A percentile compares a stretch with the other conserved stretches of the same genome.
Conservation (phyloP, 73 alveolate species). For the Stentor roeselii region DNA sequence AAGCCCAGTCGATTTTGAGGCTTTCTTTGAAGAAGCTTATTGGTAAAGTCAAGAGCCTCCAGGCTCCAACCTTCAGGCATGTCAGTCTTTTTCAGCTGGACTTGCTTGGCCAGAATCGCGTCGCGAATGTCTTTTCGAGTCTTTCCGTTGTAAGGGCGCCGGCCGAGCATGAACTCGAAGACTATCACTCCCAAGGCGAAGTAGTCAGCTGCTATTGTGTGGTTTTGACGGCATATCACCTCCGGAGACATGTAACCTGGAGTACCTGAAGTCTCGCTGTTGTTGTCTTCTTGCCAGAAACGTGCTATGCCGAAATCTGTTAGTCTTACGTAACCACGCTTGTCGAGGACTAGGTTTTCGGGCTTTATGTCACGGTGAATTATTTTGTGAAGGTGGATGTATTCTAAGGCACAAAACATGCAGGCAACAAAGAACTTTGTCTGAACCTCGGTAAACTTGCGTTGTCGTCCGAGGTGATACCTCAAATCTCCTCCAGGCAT, state of each 20-base stretch:
- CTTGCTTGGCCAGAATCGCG: slow-evolving; percentile 84
- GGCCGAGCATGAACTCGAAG: slow-evolving; percentile 76
- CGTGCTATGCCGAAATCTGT: slow-evolving; percentile 95
- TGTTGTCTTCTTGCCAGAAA: slow-evolving; percentile 85
- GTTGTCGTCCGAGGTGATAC: slow-evolving; percentile 68
- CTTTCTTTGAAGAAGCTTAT: slow-evolving; percentile 67
- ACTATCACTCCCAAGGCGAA: slow-evolving; percentile 90
- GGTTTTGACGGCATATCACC: slow-evolving; percentile 81
- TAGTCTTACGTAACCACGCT: slow-evolving; percentile 65
- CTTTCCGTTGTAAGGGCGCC: slow-evolving; percentile 93
- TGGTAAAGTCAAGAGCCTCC: slow-evolving; percentile 93
- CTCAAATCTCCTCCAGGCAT: slow-evolving; percentile 86
- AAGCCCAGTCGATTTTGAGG: slow-evolving; percentile 83
- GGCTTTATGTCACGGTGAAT: slow-evolving; percentile 76
- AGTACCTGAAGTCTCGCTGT: slow-evolving; percentile 89
- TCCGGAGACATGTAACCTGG: slow-evolving; percentile 96
- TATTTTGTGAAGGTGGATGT: slow-evolving; percentile 52
- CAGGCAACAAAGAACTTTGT: slow-evolving; percentile 76
- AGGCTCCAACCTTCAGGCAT: slow-evolving; percentile 93
- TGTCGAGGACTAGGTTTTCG: slow-evolving; percentile 61
- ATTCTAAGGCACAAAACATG: slow-evolving; percentile 56
- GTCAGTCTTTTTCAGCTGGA: slow-evolving; percentile 68
- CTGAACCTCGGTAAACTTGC: slow-evolving; percentile 78
- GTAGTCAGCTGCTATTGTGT: slow-evolving; percentile 75
- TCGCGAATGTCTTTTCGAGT: slow-evolving; percentile 94